phyloP scores from a whole-genome alignment of 345 rosid genomes.

The Linum lewisii region DNA sequence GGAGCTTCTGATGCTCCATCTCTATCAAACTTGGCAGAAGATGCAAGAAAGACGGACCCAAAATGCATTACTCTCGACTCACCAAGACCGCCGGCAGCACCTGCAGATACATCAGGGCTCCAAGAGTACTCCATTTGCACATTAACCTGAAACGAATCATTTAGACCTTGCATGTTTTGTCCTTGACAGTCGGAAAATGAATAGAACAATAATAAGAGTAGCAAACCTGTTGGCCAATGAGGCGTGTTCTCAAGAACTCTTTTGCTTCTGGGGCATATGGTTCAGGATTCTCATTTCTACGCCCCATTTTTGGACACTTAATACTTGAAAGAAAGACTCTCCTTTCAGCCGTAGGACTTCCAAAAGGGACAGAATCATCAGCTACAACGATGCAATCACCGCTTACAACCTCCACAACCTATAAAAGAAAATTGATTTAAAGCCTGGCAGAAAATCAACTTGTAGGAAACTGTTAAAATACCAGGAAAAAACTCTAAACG shows the following conservation, averaged over 20 bases:
- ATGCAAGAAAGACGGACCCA: conserved; percentile 73
- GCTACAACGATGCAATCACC: conserved; percentile 91
- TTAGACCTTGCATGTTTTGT: not conserved
- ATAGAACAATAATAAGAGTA: not conserved
- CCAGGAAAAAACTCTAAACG: not conserved
- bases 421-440: conserved; percentile 13
- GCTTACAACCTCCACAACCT: conserved; percentile 96
- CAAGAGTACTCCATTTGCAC: conserved; percentile 96
- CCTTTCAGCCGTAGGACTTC: conserved; percentile 77
- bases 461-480: not conserved
- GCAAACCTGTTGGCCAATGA: conserved; percentile 66
- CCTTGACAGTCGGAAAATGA: too few species aligned
- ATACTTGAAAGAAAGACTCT: conserved; percentile 90
- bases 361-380: conserved; percentile 80
- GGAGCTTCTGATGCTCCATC: conserved; percentile 44
- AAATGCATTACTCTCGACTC: conserved; percentile 89
- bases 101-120: conserved; percentile 59
- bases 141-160: conserved; percentile 43
- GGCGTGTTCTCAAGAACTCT: conserved; percentile 74
- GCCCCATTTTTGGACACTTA: conserved; percentile 81
- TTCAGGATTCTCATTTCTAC: conserved; percentile 84
- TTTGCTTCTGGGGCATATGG: conserved; percentile 89
- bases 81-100: conserved; percentile 39
- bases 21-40: conserved; percentile 50
- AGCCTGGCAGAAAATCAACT: not conserved